Conservation (phyloP, 2,329 filamentous ascomycete genomes). For the Alternaria metachromatica region DNA sequence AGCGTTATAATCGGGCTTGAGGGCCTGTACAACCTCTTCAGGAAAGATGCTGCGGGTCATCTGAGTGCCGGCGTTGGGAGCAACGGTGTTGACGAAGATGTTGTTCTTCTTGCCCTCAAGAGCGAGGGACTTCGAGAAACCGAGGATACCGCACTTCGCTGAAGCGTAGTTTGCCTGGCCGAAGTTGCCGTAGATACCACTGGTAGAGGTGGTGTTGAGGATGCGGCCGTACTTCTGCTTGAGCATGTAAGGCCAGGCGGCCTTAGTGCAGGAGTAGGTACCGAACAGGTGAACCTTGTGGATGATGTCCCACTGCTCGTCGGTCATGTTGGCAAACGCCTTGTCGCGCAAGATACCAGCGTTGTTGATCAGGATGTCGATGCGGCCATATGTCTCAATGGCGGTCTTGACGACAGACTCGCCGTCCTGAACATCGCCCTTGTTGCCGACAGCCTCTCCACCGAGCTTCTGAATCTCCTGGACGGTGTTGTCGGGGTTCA, state of each 20-base stretch:
- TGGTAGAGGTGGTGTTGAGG: constrained; percentile 95
- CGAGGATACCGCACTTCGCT: constrained; percentile 76
- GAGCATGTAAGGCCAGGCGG: constrained; percentile 95
- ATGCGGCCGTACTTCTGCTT: constrained; percentile 99
- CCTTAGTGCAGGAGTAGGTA: constrained; percentile 96
- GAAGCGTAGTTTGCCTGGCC: constrained; percentile 98
- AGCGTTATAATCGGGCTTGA: constrained; percentile 98
- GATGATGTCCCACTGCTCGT: constrained; percentile 90
- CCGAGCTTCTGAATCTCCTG: constrained; percentile 90
- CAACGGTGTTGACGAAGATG: constrained; percentile 97
- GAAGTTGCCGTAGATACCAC: constrained; percentile 98
- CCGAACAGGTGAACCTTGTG: constrained; percentile 91
- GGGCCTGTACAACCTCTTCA: constrained; percentile 96
- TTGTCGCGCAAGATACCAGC: constrained; percentile 97
- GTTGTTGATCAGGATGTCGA: constrained; percentile 97
- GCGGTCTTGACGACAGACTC: constrained; percentile 90
- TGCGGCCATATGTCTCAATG: constrained; percentile 89
- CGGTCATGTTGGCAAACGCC: constrained; percentile 97
- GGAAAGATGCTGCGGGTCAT: constrained; percentile 96
- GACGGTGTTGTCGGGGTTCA: constrained; percentile 88
- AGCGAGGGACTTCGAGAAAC: constrained; percentile 90
- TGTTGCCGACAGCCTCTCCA: constrained; percentile 89
- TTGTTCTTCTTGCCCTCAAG: constrained; percentile 96
- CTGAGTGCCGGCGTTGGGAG: constrained; percentile 92
- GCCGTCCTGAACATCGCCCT: constrained; percentile 91